These are phyloP conservation scores for Neofusicoccum laricinum DNA, from an alignment of 2,329 filamentous ascomycete genomes.

Conservation along the genomic window DNA sequence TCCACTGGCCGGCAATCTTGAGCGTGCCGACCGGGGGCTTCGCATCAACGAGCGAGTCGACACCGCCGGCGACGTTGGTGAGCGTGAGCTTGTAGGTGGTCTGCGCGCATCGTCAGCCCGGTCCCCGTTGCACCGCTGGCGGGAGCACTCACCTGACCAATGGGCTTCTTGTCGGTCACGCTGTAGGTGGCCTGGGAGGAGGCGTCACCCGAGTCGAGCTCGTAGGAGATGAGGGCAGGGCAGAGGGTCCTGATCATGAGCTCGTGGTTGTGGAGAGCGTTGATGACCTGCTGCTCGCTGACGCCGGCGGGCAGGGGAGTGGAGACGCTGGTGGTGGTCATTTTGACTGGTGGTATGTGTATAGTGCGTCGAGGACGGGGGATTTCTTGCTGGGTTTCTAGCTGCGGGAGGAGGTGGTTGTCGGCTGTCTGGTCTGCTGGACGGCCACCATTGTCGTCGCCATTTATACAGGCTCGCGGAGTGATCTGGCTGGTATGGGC, in stretches of 20 bases:
- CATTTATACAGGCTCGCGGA: conserved; percentile 4
- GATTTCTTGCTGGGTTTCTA: too few relatives aligned
- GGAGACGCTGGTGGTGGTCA: conserved; percentile 37
- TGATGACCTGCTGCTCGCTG: conserved; percentile 27
- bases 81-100: conserved; percentile 43
- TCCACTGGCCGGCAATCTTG: conserved; percentile 38
- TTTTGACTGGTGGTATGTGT: conserved; percentile 18
- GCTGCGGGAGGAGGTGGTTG: not conserved
- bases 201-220: conserved; percentile 32
- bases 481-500: not conserved
- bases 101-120: not conserved
- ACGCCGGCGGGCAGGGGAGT: conserved; percentile 32
- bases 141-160: conserved; percentile 29
- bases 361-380: not conserved
- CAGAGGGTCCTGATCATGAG: conserved; percentile 40
- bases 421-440: not conserved
- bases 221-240: conserved; percentile 33
- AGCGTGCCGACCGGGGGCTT: conserved; percentile 39
- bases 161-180: conserved; percentile 40
- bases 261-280: conserved; percentile 39
- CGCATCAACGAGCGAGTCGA: conserved; percentile 38
- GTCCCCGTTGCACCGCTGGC: conserved; percentile 1
- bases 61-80: conserved; percentile 32
- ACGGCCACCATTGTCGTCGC: not conserved
- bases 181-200: conserved; percentile 30